Conservation (phyloP, 2,329 filamentous ascomycete genomes). For the Sclerotinia sclerotiorum region DNA sequence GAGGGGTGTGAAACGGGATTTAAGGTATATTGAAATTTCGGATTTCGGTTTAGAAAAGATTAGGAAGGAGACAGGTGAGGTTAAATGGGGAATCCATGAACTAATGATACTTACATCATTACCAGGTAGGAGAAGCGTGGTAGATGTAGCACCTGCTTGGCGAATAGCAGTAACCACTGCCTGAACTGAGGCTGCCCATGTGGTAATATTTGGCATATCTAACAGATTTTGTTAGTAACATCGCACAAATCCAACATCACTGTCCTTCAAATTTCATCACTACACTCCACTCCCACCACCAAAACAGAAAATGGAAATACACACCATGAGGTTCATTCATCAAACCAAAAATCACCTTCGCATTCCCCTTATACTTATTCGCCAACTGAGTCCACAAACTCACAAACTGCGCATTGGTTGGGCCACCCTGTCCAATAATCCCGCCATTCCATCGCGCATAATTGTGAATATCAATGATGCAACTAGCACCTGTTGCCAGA, state of each 20-base stretch:
- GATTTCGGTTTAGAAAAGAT: not conserved
- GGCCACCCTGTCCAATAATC: conserved; percentile 66
- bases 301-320: not conserved
- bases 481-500: conserved; percentile 55
- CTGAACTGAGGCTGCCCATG: conserved; percentile 62
- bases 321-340: conserved; percentile 66
- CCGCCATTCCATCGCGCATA: conserved; percentile 59
- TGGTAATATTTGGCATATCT: conserved; percentile 45
- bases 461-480: conserved; percentile 61
- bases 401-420: conserved; percentile 56
- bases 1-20: not conserved
- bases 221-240: not conserved
- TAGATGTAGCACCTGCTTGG: conserved; percentile 58
- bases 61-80: not conserved
- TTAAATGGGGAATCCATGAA: not conserved
- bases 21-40: not conserved
- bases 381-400: conserved; percentile 60
- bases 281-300: not conserved
- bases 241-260: conserved; percentile 3
- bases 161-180: conserved; percentile 65
- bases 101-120: conserved; percentile 43
- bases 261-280: not conserved
- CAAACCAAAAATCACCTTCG: conserved; percentile 60
- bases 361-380: conserved; percentile 54
- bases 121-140: conserved; percentile 65